Percentiles rank a stretch among this genome's conserved stretches.
These are phyloP conservation scores for Trichodelitschia bisporula DNA, from an alignment of 495 filamentous ascomycete genomes.

Conservation along the genomic window DNA sequence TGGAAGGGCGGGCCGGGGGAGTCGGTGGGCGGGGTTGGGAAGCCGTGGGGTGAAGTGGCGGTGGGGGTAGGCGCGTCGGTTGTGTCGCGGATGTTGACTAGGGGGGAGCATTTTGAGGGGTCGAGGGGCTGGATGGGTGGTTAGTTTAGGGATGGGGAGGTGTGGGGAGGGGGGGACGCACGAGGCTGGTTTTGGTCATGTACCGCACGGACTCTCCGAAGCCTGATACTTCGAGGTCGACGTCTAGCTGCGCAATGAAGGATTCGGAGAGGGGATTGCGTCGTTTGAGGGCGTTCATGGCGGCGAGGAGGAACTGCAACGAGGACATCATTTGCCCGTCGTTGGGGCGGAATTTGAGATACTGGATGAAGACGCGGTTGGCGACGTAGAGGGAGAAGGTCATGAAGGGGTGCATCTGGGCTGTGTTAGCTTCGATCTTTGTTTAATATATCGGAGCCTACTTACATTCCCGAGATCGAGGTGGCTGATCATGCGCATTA, in stretches of 20 bases:
- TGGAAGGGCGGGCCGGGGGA: slow-evolving; percentile 7
- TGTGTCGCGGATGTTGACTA: slow-evolving; percentile 10
- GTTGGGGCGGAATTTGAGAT: slow-evolving; percentile 66
- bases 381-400: slow-evolving; percentile 91
- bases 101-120: slow-evolving; percentile 6
- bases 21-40: background rate
- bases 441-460: too few relatives aligned
- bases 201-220: background rate
- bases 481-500: slow-evolving; percentile 89
- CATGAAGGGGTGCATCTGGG: slow-evolving; percentile 85
- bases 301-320: slow-evolving; percentile 66
- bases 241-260: slow-evolving; percentile 80
- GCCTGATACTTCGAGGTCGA: slow-evolving; percentile 51
- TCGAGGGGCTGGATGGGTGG: slow-evolving; percentile 3
- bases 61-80: slow-evolving; percentile 1
- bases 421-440: background rate
- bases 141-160: background rate
- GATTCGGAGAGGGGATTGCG: slow-evolving; percentile 87
- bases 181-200: background rate
- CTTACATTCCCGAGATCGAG: slow-evolving; percentile 64
- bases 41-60: background rate
- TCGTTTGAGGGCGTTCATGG: slow-evolving; percentile 68
- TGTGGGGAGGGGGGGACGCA: background rate
- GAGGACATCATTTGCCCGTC: slow-evolving; percentile 65
- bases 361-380: slow-evolving; percentile 86